Evolutionary conservation across 352 stramenopile species (phyloP), one percentile per base, ranked within the genome.

Genomic region (Globisporangium paddicum): DNA sequence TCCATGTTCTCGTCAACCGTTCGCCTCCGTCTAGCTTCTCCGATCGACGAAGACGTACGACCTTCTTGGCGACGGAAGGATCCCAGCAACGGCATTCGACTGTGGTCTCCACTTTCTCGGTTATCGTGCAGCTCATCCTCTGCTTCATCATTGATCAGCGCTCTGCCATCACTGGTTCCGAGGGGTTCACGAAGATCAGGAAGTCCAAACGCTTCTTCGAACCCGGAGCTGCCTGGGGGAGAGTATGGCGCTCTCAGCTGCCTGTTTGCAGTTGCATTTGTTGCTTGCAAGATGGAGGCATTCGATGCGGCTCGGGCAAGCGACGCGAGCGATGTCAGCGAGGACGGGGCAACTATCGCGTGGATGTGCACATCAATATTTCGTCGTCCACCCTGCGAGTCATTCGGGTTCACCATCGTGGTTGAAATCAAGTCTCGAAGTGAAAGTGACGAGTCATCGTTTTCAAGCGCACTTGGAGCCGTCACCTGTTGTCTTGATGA

Each of bases 351-450:
- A 7, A 95, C 77, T 46, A 95, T 93, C 2, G 86, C 86, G 55
- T 95, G 86, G 30, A 95, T 95, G 63, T 95, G 86, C 2, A 95
- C 84, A 60, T 95, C 86, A 42, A 95, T 92, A 47, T 72, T 93
- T 18, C 81, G 81, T 47, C 80, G 77, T 2, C 63, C 62, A 32
- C 73, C 63, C 23, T 48, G 65, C 0, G 67, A 32, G 6, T 87
- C 79, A 6, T 32, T 64, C 8, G 55, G 48, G 16, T 57, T 44
- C 9, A 47, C 68, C 10, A 67, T 65, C n/a, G 72, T 72, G 0
- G 69, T 77, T 0, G 70, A 62, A 44, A 93, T 87, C 38, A 93
- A 56, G 58, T 90, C 81, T 2, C 83, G 83, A 48, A 93, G 69
- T 13, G 68, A 70, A 1, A 88, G 26, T 9, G 72, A 74, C 3